Evolutionary conservation across 768 basidiomycete species (phyloP).

Genomic region (Kwoniella sp.): DNA sequence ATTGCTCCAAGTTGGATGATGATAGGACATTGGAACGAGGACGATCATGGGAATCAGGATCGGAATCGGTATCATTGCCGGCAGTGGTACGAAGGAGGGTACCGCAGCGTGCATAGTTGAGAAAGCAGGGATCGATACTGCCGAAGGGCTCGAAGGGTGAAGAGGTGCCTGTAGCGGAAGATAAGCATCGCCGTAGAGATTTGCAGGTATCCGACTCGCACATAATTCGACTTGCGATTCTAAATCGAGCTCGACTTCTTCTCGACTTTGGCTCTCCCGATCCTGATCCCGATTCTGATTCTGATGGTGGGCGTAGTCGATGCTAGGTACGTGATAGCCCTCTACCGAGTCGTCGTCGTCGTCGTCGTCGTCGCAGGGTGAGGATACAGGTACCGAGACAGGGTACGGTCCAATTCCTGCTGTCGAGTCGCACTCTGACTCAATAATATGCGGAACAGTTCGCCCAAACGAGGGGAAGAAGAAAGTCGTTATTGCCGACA

Average conservation of each 20-base stretch:
- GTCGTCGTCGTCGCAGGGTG: not conserved
- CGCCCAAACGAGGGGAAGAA: not conserved
- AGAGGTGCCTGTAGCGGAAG: not conserved
- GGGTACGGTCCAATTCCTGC: not conserved
- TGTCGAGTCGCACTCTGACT: not conserved
- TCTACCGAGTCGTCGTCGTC: not conserved
- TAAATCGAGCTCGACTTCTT: not conserved
- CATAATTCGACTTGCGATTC: not conserved
- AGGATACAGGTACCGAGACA: not conserved
- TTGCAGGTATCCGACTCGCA: not conserved
- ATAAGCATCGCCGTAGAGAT: not conserved
- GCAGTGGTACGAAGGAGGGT: not conserved
- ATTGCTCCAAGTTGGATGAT: not conserved
- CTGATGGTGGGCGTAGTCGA: not conserved
- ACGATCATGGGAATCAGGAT: not conserved
- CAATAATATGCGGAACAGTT: not conserved
- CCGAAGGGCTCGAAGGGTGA: not conserved
- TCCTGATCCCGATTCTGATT: too few species aligned
- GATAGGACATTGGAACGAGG: not conserved
- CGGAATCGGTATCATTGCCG: not conserved
- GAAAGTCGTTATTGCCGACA: not conserved
- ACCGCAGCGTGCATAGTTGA: not conserved
- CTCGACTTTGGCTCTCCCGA: not conserved
- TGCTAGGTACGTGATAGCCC: not conserved
- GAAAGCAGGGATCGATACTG: not conserved